Conservation (phyloP, 345 rosid species). For the Linum trigynum region DNA sequence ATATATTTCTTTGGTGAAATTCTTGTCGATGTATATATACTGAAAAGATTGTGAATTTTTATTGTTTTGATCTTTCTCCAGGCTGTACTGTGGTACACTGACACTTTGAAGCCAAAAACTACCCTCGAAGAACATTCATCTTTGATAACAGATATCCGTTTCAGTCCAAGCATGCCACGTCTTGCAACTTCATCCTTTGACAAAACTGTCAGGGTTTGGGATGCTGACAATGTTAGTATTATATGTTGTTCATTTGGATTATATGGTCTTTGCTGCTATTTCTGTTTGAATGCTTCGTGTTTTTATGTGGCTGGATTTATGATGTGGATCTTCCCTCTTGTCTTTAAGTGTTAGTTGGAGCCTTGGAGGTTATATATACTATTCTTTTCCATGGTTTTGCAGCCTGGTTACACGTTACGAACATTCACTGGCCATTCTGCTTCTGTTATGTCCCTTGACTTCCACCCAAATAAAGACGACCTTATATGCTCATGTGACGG, state of each 20-base stretch:
- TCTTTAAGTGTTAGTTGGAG: too few species aligned
- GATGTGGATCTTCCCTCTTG: too few species aligned
- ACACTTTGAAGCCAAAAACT: constrained; percentile 50
- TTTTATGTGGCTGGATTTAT: neutral
- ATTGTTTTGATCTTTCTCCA: too few species aligned
- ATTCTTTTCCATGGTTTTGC: constrained; percentile 10
- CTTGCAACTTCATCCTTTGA: constrained; percentile 66
- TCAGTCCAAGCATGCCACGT: constrained; percentile 50
- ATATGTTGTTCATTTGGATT: too few species aligned
- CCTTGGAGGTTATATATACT: too few species aligned
- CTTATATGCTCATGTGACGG: constrained; percentile 60
- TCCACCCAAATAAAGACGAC: constrained; percentile 60
- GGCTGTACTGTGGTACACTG: neutral
- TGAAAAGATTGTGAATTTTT: too few species aligned
- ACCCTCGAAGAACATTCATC: constrained; percentile 52
- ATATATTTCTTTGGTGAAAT: too few species aligned
- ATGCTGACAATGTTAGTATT: constrained; percentile 36
- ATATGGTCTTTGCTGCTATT: too few species aligned
- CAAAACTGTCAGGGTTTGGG: constrained; percentile 66
- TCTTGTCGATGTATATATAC: too few species aligned
- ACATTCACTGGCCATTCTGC: constrained; percentile 51
- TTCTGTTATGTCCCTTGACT: constrained; percentile 54
- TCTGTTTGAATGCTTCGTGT: too few species aligned
- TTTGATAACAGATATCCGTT: constrained; percentile 59
- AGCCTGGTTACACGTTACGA: constrained; percentile 48